phyloP scores from a whole-genome alignment of 352 stramenopile species.

The Pythium plurisporium region DNA sequence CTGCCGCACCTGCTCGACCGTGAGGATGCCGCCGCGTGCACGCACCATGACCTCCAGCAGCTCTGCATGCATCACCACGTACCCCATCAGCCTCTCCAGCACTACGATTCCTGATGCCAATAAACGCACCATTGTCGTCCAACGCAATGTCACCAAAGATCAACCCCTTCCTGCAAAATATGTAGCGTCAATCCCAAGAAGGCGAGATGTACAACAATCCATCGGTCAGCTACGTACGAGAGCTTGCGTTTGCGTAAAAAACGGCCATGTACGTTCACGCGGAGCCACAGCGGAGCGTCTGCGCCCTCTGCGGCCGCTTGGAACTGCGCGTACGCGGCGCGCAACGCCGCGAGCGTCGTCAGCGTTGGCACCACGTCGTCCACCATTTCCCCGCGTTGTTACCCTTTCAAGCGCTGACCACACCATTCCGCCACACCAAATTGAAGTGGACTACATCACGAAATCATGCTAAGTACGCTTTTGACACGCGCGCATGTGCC shows the following conservation, averaged over 20 bases:
- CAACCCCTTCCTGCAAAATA: conserved; percentile 59
- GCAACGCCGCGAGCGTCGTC: conserved; percentile 24
- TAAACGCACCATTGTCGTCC: conserved; percentile 41
- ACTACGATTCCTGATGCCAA: background rate
- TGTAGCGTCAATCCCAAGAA: background rate
- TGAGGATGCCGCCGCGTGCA: conserved; percentile 48
- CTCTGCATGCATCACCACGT: conserved; percentile 22
- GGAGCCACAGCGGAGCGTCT: conserved; percentile 5
- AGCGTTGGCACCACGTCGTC: background rate
- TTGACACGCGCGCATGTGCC: no score
- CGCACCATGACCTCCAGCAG: conserved; percentile 83
- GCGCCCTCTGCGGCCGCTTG: background rate
- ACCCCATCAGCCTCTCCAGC: background rate
- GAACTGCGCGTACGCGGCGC: conserved; percentile 13
- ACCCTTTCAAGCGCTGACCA: background rate
- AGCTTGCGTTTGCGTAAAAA: conserved; percentile 81
- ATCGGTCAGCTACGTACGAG: no score
- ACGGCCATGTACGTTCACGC: conserved; percentile 47
- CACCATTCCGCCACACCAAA: background rate
- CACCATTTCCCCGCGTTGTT: background rate
- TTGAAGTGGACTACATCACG: background rate
- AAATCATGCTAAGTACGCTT: background rate
- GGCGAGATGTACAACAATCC: no score
- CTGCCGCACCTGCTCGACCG: conserved; percentile 52
- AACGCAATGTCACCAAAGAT: conserved; percentile 81